Evolutionary conservation across 2,329 filamentous ascomycete genomes (phyloP), one percentile per base, ranked within the genome.

Genomic region (Fusarium sacchari): DNA sequence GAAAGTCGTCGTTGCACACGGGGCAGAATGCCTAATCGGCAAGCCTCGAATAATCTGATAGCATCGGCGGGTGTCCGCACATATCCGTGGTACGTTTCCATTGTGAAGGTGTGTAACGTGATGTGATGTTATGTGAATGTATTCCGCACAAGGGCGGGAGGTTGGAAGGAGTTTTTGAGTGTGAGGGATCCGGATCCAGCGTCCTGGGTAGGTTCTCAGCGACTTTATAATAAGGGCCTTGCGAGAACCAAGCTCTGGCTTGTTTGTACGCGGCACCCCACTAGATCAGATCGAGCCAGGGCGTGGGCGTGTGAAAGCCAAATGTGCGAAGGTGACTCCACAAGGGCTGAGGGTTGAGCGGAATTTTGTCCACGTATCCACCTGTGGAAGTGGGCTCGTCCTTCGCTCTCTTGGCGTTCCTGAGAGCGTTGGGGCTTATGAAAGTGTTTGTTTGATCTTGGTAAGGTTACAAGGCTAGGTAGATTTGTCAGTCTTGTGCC

Each of bases 1-100:
- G 96, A 98, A 67, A 98, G 85, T 78, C 96, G 89, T 76, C 96
- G 90, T 85, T 98, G 96, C 11, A 99, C 96, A 75, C 96, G 91
- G 36, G 96, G 96, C 53, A 98, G 86, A 55, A 97, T 86, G 61
- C 96, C 96, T 50, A 97, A 87, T 73, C 96, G 90, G 83, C 96
- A 99, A 69, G 96, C 96, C 84, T 98, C 96, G 81, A 99, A 98
- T n/a, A 99, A 88, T 81, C 98, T 95, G 85, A 99, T 98, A 77
- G 96, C 96, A 84, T 99, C 96, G 79, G 91, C 92, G 43, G 96
- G 96, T n/a, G 95, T 97, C 84, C 95, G 94, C 80, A 99, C 95
- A 82, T 94, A 93, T 71, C 96, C 96, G 85, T 96, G 90, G 81
- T 98, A 99, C 52, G 96, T 99, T 86, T 99, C 96, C 96, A 98